Conservation (phyloP, 2,329 filamentous ascomycete species). For the Gyromitra esculenta region DNA sequence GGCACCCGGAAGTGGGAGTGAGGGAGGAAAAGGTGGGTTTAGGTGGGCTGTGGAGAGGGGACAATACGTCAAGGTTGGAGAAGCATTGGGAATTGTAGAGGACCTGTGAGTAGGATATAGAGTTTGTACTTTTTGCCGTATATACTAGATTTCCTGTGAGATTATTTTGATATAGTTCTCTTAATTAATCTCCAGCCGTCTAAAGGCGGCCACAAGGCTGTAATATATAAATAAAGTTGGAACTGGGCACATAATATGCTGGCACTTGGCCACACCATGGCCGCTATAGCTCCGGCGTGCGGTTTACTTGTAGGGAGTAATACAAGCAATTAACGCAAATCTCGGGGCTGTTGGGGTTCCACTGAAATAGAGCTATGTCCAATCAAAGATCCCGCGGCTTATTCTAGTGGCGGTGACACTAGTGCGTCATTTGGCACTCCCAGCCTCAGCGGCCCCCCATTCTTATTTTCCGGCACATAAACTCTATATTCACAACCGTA, state of each 20-base stretch:
- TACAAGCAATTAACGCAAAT: no score
- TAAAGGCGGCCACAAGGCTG: no score
- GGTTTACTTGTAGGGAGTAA: no score
- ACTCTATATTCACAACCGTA: neutral
- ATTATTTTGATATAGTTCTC: neutral
- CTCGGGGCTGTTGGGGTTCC: no score
- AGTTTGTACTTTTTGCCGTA: neutral
- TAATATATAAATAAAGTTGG: no score
- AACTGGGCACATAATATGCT: no score
- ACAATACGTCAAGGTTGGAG: constrained; percentile 86
- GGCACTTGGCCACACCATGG: no score
- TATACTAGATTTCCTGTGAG: neutral
- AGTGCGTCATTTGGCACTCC: neutral
- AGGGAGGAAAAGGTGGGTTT: constrained; percentile 74
- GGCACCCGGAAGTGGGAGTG: constrained; percentile 74
- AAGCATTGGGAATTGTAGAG: constrained; percentile 80
- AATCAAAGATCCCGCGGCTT: neutral
- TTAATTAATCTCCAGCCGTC: neutral
- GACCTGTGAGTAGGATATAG: constrained; percentile 59
- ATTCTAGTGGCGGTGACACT: neutral
- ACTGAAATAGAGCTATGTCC: neutral
- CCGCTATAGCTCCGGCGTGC: no score
- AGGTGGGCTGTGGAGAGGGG: constrained; percentile 88
- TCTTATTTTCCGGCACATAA: neutral
- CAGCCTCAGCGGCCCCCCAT: constrained; percentile 12